Evolutionary conservation across 805 yeast species (phyloP).

Genomic region (Metschnikowia bowlesiae): DNA sequence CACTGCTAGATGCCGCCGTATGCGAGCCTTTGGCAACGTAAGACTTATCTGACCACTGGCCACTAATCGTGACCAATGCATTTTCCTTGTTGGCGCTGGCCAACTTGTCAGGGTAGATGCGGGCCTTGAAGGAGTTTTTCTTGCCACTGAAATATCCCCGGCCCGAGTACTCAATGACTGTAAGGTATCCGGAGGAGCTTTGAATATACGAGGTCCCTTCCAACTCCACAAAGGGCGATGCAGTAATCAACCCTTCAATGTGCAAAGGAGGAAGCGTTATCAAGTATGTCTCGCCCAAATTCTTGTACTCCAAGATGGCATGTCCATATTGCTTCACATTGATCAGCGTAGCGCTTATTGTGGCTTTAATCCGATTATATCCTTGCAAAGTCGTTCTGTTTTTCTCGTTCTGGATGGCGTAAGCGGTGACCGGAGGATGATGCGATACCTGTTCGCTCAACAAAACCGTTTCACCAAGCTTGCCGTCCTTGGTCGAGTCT

Average conservation of each 20-base stretch:
- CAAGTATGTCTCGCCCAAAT: slow-evolving; percentile 62
- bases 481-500: slow-evolving; percentile 44
- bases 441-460: slow-evolving; percentile 92
- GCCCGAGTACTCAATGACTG: slow-evolving; percentile 78
- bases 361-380: slow-evolving; percentile 82
- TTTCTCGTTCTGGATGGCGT: slow-evolving; percentile 70
- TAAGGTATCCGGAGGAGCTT: slow-evolving; percentile 69
- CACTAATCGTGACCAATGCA: slow-evolving; percentile 73
- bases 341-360: slow-evolving; percentile 72
- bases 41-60: slow-evolving; percentile 89
- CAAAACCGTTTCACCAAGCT: slow-evolving; percentile 70
- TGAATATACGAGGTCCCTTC: slow-evolving; percentile 87
- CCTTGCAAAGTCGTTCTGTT: slow-evolving; percentile 74
- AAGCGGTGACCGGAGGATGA: slow-evolving; percentile 98
- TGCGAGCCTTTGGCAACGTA: slow-evolving; percentile 55
- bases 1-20: slow-evolving; percentile 41
- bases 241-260: slow-evolving; percentile 87
- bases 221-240: slow-evolving; percentile 91
- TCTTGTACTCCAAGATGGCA: slow-evolving; percentile 64
- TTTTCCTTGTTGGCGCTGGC: slow-evolving; percentile 50
- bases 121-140: slow-evolving; percentile 87
- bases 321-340: slow-evolving; percentile 92
- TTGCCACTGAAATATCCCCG: slow-evolving; percentile 95
- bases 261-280: slow-evolving; percentile 93
- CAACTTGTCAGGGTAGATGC: slow-evolving; percentile 54